Evolutionary conservation across 352 stramenopile genomes (phyloP).

Genomic region (Peronospora farinosa): DNA sequence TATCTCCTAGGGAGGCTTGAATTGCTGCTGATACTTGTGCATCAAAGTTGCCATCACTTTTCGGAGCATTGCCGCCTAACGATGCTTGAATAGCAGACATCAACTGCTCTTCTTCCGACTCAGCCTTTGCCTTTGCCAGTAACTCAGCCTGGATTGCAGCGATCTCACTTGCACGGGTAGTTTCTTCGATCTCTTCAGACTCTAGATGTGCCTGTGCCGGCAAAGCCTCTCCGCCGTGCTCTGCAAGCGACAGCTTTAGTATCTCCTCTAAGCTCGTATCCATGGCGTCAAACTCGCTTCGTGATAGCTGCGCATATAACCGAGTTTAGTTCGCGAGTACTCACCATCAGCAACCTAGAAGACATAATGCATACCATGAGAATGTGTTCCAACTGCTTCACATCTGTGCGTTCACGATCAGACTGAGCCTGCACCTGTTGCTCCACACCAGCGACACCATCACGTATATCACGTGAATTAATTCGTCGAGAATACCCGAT

Average conservation of each 20-base stretch:
- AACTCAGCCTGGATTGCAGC: slow-evolving; percentile 66
- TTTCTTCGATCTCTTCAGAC: slow-evolving; percentile 39
- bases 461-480: slow-evolving; percentile 44
- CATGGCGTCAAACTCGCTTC: slow-evolving; percentile 74
- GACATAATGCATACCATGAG: slow-evolving; percentile 36
- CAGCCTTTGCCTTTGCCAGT: slow-evolving; percentile 55
- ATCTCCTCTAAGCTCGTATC: slow-evolving; percentile 70
- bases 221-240: slow-evolving; percentile 30
- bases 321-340: slow-evolving; percentile 1
- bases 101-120: slow-evolving; percentile 71
- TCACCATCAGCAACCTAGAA: not conserved
- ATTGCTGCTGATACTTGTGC: slow-evolving; percentile 59
- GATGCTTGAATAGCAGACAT: slow-evolving; percentile 64
- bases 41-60: slow-evolving; percentile 36
- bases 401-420: slow-evolving; percentile 51
- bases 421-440: slow-evolving; percentile 28
- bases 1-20: slow-evolving; percentile 46
- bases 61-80: slow-evolving; percentile 16
- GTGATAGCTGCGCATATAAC: slow-evolving; percentile 40
- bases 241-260: slow-evolving; percentile 53
- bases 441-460: slow-evolving; percentile 25
- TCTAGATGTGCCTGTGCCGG: slow-evolving; percentile 29
- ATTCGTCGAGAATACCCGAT: slow-evolving; percentile 64
- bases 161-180: slow-evolving; percentile 68
- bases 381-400: slow-evolving; percentile 64